Evolutionary conservation across 1,139 yeast genomes (phyloP).

Genomic region (Wickerhamomyces sp.): DNA sequence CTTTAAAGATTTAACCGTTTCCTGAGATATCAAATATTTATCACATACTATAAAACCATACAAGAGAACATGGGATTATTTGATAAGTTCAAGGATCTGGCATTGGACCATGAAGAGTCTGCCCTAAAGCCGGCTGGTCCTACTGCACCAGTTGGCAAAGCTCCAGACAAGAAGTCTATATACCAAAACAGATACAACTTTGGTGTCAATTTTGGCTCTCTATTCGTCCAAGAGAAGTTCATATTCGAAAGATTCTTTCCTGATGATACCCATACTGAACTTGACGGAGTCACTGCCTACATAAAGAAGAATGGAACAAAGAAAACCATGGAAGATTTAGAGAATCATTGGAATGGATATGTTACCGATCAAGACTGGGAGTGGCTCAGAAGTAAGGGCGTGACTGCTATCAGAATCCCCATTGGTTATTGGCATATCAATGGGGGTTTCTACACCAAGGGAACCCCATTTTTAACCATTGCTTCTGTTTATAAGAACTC

Average conservation of each 20-base stretch:
- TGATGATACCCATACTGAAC: conserved; percentile 56
- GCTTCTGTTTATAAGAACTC: conserved; percentile 59
- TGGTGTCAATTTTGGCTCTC: conserved; percentile 85
- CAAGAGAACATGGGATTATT: conserved; percentile 5
- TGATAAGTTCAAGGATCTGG: conserved; percentile 11
- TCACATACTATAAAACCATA: neutral
- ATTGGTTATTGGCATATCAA: conserved; percentile 86
- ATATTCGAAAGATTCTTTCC: conserved; percentile 57
- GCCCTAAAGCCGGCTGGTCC: conserved; percentile 23
- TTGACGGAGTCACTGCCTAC: conserved; percentile 58
- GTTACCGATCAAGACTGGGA: conserved; percentile 71
- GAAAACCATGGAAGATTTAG: conserved; percentile 51
- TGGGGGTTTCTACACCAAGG: conserved; percentile 52
- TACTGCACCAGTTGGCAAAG: conserved; percentile 25
- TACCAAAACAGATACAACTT: conserved; percentile 63
- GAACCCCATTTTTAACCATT: conserved; percentile 56
- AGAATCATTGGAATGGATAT: conserved; percentile 66
- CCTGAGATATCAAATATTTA: neutral
- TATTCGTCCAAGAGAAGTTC: conserved; percentile 78
- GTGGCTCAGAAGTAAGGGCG: conserved; percentile 62
- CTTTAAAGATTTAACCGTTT: neutral
- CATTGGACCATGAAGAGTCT: conserved; percentile 1
- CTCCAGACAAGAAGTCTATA: conserved; percentile 30
- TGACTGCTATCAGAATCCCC: conserved; percentile 79
- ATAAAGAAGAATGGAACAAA: conserved; percentile 47